A percentile compares a stretch with the other conserved stretches of the same genome.
phyloP scores from a whole-genome alignment of 805 yeast species.

The Grigorovia humatica region DNA sequence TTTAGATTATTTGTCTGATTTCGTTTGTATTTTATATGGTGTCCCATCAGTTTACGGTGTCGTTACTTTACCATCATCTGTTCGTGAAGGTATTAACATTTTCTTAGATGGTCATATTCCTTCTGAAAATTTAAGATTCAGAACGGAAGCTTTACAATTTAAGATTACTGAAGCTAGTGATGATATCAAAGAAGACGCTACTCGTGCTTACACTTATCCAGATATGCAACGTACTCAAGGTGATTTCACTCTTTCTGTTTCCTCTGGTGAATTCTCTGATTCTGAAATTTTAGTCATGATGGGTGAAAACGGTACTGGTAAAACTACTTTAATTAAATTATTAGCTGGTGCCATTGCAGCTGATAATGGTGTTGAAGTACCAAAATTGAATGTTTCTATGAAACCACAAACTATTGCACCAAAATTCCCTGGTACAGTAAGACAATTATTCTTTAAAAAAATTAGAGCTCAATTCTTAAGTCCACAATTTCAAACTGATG shows the following conservation, averaged over 20 bases:
- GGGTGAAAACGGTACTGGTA: conserved; percentile 99
- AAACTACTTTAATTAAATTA: conserved; percentile 92
- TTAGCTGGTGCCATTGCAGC: conserved; percentile 90
- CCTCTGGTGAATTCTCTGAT: conserved; percentile 85
- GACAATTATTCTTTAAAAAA: conserved; percentile 94
- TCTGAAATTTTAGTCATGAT: conserved; percentile 97
- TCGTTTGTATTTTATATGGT: conserved; percentile 93
- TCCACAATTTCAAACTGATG: conserved; percentile 98
- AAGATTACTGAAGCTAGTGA: conserved; percentile 87
- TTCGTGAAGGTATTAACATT: conserved; percentile 97
- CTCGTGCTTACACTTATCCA: conserved; percentile 71
- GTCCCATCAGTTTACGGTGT: conserved; percentile 98
- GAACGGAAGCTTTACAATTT: conserved; percentile 91
- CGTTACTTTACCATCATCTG: conserved; percentile 91
- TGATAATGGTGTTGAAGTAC: conserved; percentile 74
- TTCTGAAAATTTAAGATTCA: conserved; percentile 91
- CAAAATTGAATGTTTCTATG: conserved; percentile 88
- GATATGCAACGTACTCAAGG: conserved; percentile 87
- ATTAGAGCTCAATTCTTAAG: conserved; percentile 87
- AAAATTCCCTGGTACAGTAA: conserved; percentile 95
- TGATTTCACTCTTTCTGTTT: conserved; percentile 77
- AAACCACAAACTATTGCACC: conserved; percentile 99
- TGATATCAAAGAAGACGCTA: conserved; percentile 61
- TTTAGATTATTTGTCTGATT: conserved; percentile 92
- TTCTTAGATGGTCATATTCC: conserved; percentile 98